These are phyloP conservation scores for Paramecium bursaria DNA, from an alignment of 73 alveolate genomes.

Conservation along the genomic window DNA sequence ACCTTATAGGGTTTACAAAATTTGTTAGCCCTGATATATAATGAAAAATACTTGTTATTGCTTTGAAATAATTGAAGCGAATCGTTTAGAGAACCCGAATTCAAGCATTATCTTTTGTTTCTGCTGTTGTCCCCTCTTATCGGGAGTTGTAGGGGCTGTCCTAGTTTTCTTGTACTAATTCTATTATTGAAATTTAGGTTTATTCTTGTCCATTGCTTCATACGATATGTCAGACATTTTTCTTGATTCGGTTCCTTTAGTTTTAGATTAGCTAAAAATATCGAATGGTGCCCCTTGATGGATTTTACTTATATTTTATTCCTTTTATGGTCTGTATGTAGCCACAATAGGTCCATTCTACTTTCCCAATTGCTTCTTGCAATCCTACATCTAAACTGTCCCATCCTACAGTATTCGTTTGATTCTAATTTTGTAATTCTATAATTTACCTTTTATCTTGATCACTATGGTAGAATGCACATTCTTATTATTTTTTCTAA, in stretches of 20 bases:
- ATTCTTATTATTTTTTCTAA: conserved; percentile 69
- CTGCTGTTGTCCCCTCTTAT: background rate
- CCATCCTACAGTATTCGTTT: background rate
- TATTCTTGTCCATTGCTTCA: background rate
- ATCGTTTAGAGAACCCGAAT: background rate
- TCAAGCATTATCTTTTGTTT: background rate
- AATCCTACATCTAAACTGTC: too few species aligned
- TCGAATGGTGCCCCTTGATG: conserved; percentile 22
- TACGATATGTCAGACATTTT: conserved; percentile 2
- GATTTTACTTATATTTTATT: conserved; percentile 1
- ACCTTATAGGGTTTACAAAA: conserved; percentile 3
- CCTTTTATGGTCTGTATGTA: background rate
- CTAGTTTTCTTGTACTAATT: conserved; percentile 1
- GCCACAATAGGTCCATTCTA: conserved; percentile 18
- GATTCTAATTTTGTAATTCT: conserved; percentile 9
- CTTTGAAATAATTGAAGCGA: background rate
- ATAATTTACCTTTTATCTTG: conserved; percentile 65
- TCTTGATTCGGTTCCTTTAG: conserved; percentile 31
- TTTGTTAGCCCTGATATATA: background rate
- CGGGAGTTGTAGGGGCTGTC: conserved; percentile 48
- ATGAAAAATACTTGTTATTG: background rate
- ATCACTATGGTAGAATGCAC: conserved; percentile 69
- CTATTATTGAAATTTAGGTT: background rate
- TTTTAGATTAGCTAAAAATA: background rate
- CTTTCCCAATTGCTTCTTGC: background rate